A percentile compares a stretch with the other conserved stretches of the same genome.
phyloP scores from a whole-genome alignment of 495 filamentous ascomycete genomes.

The Penicillium daleae region DNA sequence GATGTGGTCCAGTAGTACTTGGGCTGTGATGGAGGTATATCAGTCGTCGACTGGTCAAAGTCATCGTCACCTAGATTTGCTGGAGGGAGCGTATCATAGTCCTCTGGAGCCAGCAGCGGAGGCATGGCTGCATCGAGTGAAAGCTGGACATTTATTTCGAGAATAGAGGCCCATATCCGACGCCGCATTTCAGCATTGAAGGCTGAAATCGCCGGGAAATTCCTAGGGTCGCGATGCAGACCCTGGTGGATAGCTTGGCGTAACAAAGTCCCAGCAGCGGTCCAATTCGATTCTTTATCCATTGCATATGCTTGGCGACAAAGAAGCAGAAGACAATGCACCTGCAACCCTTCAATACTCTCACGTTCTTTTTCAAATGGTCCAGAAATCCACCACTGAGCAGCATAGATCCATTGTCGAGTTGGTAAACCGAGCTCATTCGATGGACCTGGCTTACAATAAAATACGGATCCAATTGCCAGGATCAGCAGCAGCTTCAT shows the following conservation, averaged over 20 bases:
- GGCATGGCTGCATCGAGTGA: conserved; percentile 53
- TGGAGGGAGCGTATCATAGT: conserved; percentile 56
- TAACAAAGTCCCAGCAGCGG: conserved; percentile 51
- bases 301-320: conserved; percentile 52
- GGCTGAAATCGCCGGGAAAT: conserved; percentile 48
- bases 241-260: conserved; percentile 55
- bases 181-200: conserved; percentile 56
- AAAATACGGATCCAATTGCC: conserved; percentile 49
- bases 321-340: conserved; percentile 54
- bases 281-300: conserved; percentile 50
- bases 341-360: conserved; percentile 48
- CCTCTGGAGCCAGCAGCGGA: conserved; percentile 50
- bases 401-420: conserved; percentile 53
- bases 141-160: conserved; percentile 57
- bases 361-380: conserved; percentile 51
- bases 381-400: conserved; percentile 56
- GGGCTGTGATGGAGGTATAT: conserved; percentile 30
- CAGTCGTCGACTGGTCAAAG: conserved; percentile 37
- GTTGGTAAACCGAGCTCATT: conserved; percentile 35
- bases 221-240: conserved; percentile 56
- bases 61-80: conserved; percentile 58
- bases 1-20: conserved; percentile 46
- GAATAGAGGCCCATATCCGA: conserved; percentile 60
- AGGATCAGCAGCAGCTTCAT: conserved; percentile 48
- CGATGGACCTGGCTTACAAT: conserved; percentile 27